Evolutionary conservation across 2,329 filamentous ascomycete species (phyloP), one percentile per base, ranked within the genome.

Genomic region (Pseudocercospora vitis): DNA sequence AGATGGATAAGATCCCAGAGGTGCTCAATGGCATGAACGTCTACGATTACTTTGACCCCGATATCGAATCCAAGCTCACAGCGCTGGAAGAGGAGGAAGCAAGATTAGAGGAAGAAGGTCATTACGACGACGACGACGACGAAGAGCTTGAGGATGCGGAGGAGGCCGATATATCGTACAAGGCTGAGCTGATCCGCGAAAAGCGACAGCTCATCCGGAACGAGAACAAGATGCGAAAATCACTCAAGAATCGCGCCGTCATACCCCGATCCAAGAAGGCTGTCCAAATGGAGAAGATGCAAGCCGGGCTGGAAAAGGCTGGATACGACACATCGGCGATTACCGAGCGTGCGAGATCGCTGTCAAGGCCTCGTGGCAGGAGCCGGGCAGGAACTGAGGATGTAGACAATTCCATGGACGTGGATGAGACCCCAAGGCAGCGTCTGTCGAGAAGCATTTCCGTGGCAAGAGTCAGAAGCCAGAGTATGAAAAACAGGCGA

Each of bases 41-140:
- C 53, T 94, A 92, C 76, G 94, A 99, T 74, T 99, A 89, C 73
- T 85, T 99, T 68, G 94, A 97, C 68, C 91, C 92, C 1, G 95
- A 99, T 52, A 99, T 99, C 69, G 94, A 96, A 68, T 82, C 85
- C 63, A 97, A 96, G 78, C 82, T 99, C 46, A 86, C 87, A 48
- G 90, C 90, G 52, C 81, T 99, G 28, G 94, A 99, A 73, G 91
- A 91, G 59, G 95, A 99, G 70, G 94, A 99, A 73, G 92, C 96
- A 76, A 87, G 87, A 65, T 83, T 97, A 11, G 88, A 96, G 73
- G 86, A 84, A 6, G 89, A 96, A 61, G 94, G 94, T 55, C 96
- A 88, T 80, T 99, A 99, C 75, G 89, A 96, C 39, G 91, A 88
- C 75, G 89, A 96, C 39, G 91, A 88, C 2, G 62, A 67, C 19